Percentiles rank a stretch among this genome's conserved stretches.
These are phyloP conservation scores for Ceratocystis variospora DNA, from an alignment of 2,329 filamentous ascomycete genomes.

Conservation along the genomic window DNA sequence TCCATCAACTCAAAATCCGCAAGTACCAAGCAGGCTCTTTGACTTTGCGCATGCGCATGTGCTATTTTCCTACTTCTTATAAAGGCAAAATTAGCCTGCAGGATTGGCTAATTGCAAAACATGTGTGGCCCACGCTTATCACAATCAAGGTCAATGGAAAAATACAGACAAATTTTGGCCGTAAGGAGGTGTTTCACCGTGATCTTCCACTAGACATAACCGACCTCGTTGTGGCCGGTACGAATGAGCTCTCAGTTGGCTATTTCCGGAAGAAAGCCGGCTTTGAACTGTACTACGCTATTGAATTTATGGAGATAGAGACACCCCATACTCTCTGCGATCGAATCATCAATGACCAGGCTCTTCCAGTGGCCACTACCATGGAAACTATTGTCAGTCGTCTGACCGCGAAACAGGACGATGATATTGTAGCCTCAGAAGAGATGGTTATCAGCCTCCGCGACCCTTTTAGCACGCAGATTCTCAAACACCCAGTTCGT, in stretches of 20 bases:
- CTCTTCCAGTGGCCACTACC: conserved; percentile 27
- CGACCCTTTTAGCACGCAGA: conserved; percentile 50
- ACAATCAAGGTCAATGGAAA: conserved; percentile 8
- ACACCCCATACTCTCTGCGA: conserved; percentile 33
- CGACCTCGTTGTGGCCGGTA: conserved; percentile 39
- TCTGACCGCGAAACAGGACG: neutral
- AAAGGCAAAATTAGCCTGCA: neutral
- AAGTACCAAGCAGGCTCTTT: conserved; percentile 8
- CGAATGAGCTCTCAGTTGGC: conserved; percentile 48
- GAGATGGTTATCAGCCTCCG: conserved; percentile 48
- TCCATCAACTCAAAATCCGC: conserved; percentile 2
- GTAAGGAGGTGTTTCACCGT: conserved; percentile 59
- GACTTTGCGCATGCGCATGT: conserved; percentile 7
- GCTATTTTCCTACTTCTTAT: neutral
- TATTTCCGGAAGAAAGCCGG: conserved; percentile 22
- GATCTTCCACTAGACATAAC: conserved; percentile 69
- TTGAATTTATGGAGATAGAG: conserved; percentile 54
- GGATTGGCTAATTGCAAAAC: conserved; percentile 1
- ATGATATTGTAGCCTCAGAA: conserved; percentile 31
- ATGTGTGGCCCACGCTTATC: conserved; percentile 1
- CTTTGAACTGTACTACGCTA: conserved; percentile 37
- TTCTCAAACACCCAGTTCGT: conserved; percentile 61
- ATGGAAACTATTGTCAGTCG: neutral
- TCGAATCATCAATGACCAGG: conserved; percentile 27
- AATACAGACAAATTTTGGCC: conserved; percentile 32